Conservation (phyloP, 805 yeast species). For the Starmerella tilneyi region DNA sequence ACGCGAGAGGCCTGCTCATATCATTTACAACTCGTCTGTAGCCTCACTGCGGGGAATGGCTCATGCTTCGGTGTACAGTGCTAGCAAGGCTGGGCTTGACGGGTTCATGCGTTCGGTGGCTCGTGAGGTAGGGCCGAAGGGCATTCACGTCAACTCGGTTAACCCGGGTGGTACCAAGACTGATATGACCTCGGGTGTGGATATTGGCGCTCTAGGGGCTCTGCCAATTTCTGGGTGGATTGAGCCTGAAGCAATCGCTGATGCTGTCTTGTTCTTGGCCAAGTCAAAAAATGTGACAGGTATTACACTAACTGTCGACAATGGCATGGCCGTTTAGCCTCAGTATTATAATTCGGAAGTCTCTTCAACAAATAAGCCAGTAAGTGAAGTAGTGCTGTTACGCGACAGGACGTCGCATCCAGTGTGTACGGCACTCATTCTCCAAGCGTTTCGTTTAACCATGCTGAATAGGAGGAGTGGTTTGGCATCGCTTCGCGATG, state of each 20-base stretch:
- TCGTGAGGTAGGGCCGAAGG: background rate
- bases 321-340: background rate
- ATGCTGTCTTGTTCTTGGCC: background rate
- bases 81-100: background rate
- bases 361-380: too few species aligned
- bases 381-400: too few species aligned
- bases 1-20: background rate
- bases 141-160: background rate
- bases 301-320: background rate
- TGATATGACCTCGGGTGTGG: background rate
- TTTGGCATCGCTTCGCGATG: too few species aligned
- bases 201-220: conserved; percentile 1
- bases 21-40: background rate
- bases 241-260: background rate
- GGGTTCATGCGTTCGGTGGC: conserved; percentile 1
- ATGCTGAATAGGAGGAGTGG: too few species aligned
- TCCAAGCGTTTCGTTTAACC: too few species aligned
- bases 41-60: background rate
- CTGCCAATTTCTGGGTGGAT: conserved; percentile 2
- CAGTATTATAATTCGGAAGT: too few species aligned
- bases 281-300: conserved; percentile 1
- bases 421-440: too few species aligned
- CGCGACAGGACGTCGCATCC: too few species aligned
- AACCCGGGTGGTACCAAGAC: background rate
- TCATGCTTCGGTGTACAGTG: background rate